Evolutionary conservation across 495 filamentous ascomycete species (phyloP).

Genomic region (Glonium stellatum): DNA sequence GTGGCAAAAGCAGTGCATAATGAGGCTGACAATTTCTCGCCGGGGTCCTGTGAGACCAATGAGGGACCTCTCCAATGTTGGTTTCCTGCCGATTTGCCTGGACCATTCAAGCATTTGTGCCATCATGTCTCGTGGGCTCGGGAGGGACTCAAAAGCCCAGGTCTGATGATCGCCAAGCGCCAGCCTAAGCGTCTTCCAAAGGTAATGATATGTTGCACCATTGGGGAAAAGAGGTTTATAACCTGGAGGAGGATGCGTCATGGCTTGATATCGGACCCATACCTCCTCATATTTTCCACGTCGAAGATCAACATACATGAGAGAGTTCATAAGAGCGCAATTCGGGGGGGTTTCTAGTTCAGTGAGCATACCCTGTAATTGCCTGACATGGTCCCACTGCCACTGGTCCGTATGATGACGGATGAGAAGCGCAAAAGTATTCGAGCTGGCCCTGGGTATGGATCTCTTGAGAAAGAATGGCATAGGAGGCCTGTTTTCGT

Average conservation of each 20-base stretch:
- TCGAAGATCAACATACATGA: conserved; percentile 19
- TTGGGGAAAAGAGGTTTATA: conserved; percentile 12
- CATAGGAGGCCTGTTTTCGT: background rate
- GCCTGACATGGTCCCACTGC: conserved; percentile 25
- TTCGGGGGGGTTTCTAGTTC: conserved; percentile 11
- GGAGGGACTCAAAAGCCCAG: conserved; percentile 9
- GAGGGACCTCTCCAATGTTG: conserved; percentile 11
- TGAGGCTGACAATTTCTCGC: conserved; percentile 12
- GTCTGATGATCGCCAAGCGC: conserved; percentile 12
- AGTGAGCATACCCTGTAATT: conserved; percentile 9
- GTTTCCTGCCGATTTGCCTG: background rate
- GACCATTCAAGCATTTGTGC: conserved; percentile 18
- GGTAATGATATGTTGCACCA: conserved; percentile 15
- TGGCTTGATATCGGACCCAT: conserved; percentile 12
- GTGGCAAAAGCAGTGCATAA: conserved; percentile 26
- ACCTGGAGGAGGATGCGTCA: conserved; percentile 9
- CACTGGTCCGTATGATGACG: conserved; percentile 10
- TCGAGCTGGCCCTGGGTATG: conserved; percentile 17
- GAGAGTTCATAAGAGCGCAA: conserved; percentile 12
- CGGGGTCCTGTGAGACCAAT: conserved; percentile 11
- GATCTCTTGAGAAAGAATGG: background rate
- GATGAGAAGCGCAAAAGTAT: conserved; percentile 21
- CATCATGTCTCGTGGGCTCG: conserved; percentile 19
- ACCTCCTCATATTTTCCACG: conserved; percentile 17
- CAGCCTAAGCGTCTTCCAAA: conserved; percentile 22